Conservation (phyloP, 2,329 filamentous ascomycete genomes). For the Penicillium thymicola region DNA sequence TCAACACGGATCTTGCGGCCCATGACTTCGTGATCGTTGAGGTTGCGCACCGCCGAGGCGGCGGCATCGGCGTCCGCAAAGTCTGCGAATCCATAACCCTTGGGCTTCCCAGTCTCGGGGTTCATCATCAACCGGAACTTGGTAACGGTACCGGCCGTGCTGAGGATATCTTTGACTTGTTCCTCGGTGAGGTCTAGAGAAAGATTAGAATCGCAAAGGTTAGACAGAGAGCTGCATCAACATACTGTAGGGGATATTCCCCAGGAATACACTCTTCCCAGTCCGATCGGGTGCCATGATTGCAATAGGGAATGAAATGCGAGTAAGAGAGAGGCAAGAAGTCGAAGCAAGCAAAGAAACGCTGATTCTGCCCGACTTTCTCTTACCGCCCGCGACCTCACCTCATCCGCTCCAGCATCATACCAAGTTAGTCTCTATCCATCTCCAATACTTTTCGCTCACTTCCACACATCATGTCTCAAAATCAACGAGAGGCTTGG, state of each 20-base stretch:
- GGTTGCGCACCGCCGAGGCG: conserved; percentile 87
- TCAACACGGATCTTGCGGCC: conserved; percentile 91
- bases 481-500: conserved; percentile 65
- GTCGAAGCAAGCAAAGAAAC: conserved; percentile 11
- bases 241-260: conserved; percentile 66
- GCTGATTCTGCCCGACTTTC: conserved; percentile 30
- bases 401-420: conserved; percentile 26
- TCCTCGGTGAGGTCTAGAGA: conserved; percentile 85
- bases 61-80: conserved; percentile 91
- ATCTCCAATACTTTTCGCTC: conserved; percentile 15
- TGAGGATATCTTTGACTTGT: conserved; percentile 91
- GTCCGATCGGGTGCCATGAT: conserved; percentile 45
- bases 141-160: conserved; percentile 81
- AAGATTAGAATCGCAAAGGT: conserved; percentile 15
- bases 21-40: conserved; percentile 95
- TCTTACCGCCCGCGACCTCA: conserved; percentile 22
- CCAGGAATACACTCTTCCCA: conserved; percentile 48
- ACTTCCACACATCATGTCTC: conserved; percentile 39
- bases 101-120: conserved; percentile 88
- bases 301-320: conserved; percentile 10
- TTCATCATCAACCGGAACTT: conserved; percentile 95
- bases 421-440: conserved; percentile 19
- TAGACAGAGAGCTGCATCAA: conserved; percentile 26
- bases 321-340: conserved; percentile 4
- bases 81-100: conserved; percentile 95